phyloP scores from a whole-genome alignment of 306 rosid species.

The Vigna radiata region DNA sequence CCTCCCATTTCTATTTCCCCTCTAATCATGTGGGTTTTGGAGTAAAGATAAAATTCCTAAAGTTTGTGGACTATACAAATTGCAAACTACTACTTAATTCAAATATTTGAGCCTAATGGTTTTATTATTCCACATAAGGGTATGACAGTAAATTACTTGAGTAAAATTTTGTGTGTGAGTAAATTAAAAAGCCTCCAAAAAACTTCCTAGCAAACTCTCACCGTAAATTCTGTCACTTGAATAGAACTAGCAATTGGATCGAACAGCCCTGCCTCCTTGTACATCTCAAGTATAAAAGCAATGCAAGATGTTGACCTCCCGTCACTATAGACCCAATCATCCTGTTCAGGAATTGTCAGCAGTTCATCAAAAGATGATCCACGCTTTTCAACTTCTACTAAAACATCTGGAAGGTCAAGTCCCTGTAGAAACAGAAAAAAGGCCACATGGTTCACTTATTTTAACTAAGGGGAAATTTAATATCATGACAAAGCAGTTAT shows the following conservation, averaged over 20 bases:
- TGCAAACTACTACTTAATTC: not conserved
- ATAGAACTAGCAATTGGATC: constrained; percentile 80
- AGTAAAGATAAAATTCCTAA: not conserved
- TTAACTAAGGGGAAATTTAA: constrained; percentile 20
- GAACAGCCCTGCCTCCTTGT: constrained; percentile 92
- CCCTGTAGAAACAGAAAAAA: constrained; percentile 61
- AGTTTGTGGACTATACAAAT: not conserved
- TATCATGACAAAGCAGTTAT: constrained; percentile 14
- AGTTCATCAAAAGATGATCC: constrained; percentile 89
- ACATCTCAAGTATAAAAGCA: constrained; percentile 91
- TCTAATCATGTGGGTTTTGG: not conserved
- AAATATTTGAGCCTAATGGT: not conserved
- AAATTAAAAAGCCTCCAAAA: constrained; percentile 16
- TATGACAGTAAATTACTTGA: not conserved
- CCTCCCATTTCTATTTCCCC: not conserved
- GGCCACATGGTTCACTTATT: constrained; percentile 15
- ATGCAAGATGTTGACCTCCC: constrained; percentile 94
- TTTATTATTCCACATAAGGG: not conserved
- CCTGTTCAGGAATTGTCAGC: constrained; percentile 88
- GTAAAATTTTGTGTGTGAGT: no score
- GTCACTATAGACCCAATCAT: constrained; percentile 90
- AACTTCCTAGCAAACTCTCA: constrained; percentile 57
- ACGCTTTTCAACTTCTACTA: constrained; percentile 85
- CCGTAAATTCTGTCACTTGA: constrained; percentile 98
- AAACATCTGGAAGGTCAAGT: constrained; percentile 79